Conservation (phyloP, 1,139 yeast genomes). For the Candida sanyaensis region DNA sequence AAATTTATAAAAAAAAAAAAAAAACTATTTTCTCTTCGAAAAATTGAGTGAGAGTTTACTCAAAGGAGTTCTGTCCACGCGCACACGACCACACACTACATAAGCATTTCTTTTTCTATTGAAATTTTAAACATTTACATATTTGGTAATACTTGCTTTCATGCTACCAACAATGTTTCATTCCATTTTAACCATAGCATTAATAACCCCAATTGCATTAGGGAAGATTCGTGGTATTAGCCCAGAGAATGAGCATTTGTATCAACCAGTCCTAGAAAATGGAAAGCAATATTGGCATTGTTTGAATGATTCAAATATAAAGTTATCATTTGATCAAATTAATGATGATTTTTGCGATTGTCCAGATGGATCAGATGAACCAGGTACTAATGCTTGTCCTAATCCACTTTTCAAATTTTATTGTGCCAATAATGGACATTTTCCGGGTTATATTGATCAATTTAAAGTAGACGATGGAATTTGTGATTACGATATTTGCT, state of each 20-base stretch:
- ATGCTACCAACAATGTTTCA: background rate
- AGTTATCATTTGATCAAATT: conserved; percentile 59
- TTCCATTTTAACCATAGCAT: conserved; percentile 4
- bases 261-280: conserved; percentile 50
- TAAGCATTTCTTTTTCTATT: too few relatives aligned
- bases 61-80: too few relatives aligned
- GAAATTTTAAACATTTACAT: background rate
- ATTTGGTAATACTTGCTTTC: background rate
- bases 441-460: conserved; percentile 56
- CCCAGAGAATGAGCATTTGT: conserved; percentile 46
- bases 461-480: conserved; percentile 83
- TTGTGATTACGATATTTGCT: conserved; percentile 87
- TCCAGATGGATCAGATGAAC: conserved; percentile 98
- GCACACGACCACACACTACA: background rate
- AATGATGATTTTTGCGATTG: conserved; percentile 95
- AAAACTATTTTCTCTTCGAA: too few relatives aligned
- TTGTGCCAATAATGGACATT: conserved; percentile 77
- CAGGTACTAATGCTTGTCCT: conserved; percentile 88
- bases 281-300: conserved; percentile 62
- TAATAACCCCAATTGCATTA: background rate
- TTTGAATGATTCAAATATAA: conserved; percentile 62
- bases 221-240: conserved; percentile 28
- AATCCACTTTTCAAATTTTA: conserved; percentile 53
- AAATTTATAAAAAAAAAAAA: too few relatives aligned
- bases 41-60: too few relatives aligned